phyloP scores from a whole-genome alignment of 495 filamentous ascomycete genomes.

The Tuber brumale region DNA sequence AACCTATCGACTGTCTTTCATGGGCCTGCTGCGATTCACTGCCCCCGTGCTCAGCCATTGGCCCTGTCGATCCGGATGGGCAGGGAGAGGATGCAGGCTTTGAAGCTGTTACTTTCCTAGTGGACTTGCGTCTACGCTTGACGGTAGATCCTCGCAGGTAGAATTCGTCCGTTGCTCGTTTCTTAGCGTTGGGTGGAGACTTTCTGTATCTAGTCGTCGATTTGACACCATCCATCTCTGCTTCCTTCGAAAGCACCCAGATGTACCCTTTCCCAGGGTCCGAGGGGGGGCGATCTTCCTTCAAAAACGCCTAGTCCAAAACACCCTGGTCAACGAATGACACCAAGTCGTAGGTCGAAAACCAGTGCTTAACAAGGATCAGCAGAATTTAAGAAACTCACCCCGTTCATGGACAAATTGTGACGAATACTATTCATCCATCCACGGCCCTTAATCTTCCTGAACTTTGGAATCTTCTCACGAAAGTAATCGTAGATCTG shows the following conservation, averaged over 20 bases:
- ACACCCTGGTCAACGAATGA: not conserved
- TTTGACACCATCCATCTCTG: constrained; percentile 57
- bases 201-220: constrained; percentile 67
- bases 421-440: constrained; percentile 98
- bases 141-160: constrained; percentile 10
- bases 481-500: constrained; percentile 90
- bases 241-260: constrained; percentile 63
- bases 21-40: not conserved
- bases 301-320: constrained; percentile 37
- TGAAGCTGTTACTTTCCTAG: constrained; percentile 24
- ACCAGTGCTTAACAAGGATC: not conserved
- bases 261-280: constrained; percentile 29
- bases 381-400: constrained; percentile 48
- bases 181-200: constrained; percentile 27
- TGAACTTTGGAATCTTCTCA: constrained; percentile 69
- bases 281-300: constrained; percentile 26
- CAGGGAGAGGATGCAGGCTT: constrained; percentile 11
- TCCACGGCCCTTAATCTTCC: constrained; percentile 58
- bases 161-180: constrained; percentile 21
- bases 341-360: not conserved
- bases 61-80: not conserved
- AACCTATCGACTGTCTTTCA: not conserved
- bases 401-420: constrained; percentile 93
- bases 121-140: constrained; percentile 32
- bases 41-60: not conserved